Base-by-base conservation (phyloP, 768 basidiomycete species). In the Leccinum boreale region DNA sequence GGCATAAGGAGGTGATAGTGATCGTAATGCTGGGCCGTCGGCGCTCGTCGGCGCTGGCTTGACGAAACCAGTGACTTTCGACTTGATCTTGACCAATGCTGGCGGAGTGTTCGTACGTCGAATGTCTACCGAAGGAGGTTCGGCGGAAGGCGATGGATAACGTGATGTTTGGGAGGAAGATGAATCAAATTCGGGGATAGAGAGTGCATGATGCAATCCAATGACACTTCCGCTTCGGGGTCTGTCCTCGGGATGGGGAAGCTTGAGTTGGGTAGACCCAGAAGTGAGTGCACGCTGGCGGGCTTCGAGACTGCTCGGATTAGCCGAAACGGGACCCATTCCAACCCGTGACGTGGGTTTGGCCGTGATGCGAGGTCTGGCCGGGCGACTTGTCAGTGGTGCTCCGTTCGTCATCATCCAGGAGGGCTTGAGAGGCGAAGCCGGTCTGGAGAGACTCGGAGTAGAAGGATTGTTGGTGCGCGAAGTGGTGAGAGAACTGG, bases 51-150 rank as follows among this genome's bases (percentile, higher is more conserved):
- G 35, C 61, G 57, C 52, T 52, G 65, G 26, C 65, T 73, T 83
- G 21, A 77, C 80, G 46, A 84, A 60, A 36, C 73, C 70, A 0
- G 86, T 80, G 24, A 89, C 77, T 65, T 83, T 89, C 19, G 88
- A 81, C 70, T 81, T 88, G 60, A 90, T 79, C 65, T 75, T 78
- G 60, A 72, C 64, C 11, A 62, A 53, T 8, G 56, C 42, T 7
- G 61, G 68, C 2, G 68, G 62, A 1, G 61, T 52, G 2, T 59
- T 54, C 59, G 64, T 51, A n/a, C 61, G 63, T 8, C 59, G 35
- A 11, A 9, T 42, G 53, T 64, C 62, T 23, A 58, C 17, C 15
- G 54, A 33, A 23, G 62, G 56, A 3, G 39, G 53, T 35, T 68
- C 68, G 0, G 44, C 63, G 10, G 58, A 62, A 46, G 58, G 68